Evolutionary conservation across 2,329 filamentous ascomycete species (phyloP), one percentile per base, ranked within the genome.

Genomic region (Verticillium nubilum): DNA sequence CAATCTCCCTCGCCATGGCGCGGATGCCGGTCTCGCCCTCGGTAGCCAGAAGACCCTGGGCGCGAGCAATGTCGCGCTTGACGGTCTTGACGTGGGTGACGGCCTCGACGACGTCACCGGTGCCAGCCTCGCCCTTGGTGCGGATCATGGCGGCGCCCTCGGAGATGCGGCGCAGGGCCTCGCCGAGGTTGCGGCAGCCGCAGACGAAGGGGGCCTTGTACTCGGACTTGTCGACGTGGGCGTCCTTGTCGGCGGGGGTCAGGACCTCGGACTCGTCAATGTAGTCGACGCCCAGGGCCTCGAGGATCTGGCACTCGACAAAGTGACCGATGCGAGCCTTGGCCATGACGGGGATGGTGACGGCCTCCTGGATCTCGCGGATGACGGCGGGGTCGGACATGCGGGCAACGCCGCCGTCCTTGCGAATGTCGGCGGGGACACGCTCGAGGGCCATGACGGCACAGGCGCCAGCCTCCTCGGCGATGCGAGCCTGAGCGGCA

Each of bases 391-490:
- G 95, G 78, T 98, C 94, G 2, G 90, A 95, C 95, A 99, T 99
- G 76, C 95, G 90, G 13, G 92, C 92, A 25, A 99, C 95, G 71
- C 95, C 95, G 67, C 95, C 95, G 74, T 97, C 84, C 62, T 83
- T 87, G 68, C 95, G 88, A 74, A 99, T 99, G 76, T 99, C 95
- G 69, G 95, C 94, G 57, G 95, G 95, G 56, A 98, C 95, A 65
- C 95, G 90, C 84, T 98, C 95, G 63, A 99, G 88, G 42, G 95
- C 95, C 95, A 99, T 99, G 80, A 99, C 95, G 72, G 95, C 95
- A 67, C 87, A 90, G 63, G 95, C 95, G 63, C 95, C 95, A 62
- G 95, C 93, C 75, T 98, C 93, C 77, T 99, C 95, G 73, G 95
- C 95, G 73, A 99, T 97, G 78, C 91, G 91, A 63, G 95, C 93